A percentile compares a stretch with the other conserved stretches of the same genome.
Evolutionary conservation across 1,139 yeast genomes (phyloP).

Genomic region (Yamadazyma siamensis): DNA sequence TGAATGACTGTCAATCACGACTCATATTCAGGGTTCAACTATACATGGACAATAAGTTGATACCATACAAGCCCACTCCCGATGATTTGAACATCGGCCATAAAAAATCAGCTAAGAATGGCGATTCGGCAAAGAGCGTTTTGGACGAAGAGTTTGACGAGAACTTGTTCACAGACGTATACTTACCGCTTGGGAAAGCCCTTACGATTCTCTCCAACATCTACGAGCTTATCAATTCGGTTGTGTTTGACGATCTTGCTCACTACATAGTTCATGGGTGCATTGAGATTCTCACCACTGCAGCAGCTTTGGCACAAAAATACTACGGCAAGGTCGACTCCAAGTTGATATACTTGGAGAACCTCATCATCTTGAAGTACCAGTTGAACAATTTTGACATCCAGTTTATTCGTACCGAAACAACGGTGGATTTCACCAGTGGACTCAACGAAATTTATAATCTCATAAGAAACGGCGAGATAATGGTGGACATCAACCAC

Average conservation of each 20-base stretch:
- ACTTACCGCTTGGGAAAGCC: conserved; percentile 73
- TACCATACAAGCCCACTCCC: conserved; percentile 61
- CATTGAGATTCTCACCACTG: conserved; percentile 49
- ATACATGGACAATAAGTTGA: conserved; percentile 65
- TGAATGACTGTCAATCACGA: conserved; percentile 76
- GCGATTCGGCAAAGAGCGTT: too few species aligned
- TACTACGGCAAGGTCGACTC: conserved; percentile 53
- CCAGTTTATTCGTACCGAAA: conserved; percentile 68
- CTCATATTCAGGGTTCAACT: conserved; percentile 75
- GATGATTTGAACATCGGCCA: conserved; percentile 62
- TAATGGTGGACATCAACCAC: conserved; percentile 26
- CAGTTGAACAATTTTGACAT: conserved; percentile 80
- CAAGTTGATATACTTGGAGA: conserved; percentile 66
- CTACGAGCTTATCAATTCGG: conserved; percentile 71
- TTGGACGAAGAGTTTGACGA: conserved; percentile 36
- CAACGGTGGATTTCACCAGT: conserved; percentile 71
- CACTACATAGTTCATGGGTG: conserved; percentile 84
- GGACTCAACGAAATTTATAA: conserved; percentile 62
- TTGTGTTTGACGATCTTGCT: conserved; percentile 85
- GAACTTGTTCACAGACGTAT: conserved; percentile 50
- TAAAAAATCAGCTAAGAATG: conserved; percentile 29
- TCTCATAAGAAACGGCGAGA: conserved; percentile 36
- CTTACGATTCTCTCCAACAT: conserved; percentile 71
- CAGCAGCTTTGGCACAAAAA: conserved; percentile 41
- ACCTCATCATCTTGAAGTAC: conserved; percentile 64